Percentiles rank a stretch among this genome's conserved stretches.
phyloP scores from a whole-genome alignment of 176 grass and related monocot genomes.

The Neostapfia colusana region DNA sequence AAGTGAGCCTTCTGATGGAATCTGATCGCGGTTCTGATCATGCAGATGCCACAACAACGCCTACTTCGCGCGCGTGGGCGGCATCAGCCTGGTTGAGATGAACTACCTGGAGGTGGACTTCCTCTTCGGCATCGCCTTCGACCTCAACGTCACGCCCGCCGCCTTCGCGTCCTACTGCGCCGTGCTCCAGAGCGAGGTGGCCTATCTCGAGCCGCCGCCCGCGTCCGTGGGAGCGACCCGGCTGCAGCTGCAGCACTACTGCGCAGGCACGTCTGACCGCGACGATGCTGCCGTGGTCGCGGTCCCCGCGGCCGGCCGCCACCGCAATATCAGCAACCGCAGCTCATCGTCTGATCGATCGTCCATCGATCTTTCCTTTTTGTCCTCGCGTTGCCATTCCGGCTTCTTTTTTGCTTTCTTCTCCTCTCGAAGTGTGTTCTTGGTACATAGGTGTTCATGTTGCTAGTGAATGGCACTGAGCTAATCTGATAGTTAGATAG shows the following conservation, averaged over 20 bases:
- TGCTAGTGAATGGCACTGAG: slow-evolving; percentile 1
- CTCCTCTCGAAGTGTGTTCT: slow-evolving; percentile 9
- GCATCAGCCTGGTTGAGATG: slow-evolving; percentile 91
- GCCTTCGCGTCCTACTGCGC: slow-evolving; percentile 82
- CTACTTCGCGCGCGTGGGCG: slow-evolving; percentile 96
- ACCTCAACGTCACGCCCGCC: slow-evolving; percentile 85
- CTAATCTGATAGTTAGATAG: slow-evolving; percentile 15
- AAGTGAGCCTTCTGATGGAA: background rate
- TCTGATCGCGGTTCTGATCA: background rate
- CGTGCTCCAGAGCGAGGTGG: slow-evolving; percentile 78
- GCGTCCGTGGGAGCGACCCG: slow-evolving; percentile 30
- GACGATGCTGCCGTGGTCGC: slow-evolving; percentile 51
- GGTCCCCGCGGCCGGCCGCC: slow-evolving; percentile 1
- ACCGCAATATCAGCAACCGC: slow-evolving; percentile 53
- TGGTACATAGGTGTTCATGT: slow-evolving; percentile 50
- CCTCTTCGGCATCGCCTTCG: slow-evolving; percentile 89
- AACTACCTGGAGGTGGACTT: slow-evolving; percentile 98
- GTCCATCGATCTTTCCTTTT: background rate
- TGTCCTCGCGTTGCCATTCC: slow-evolving; percentile 22
- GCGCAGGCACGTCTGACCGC: slow-evolving; percentile 44
- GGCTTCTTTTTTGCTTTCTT: background rate
- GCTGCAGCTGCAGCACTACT: slow-evolving; percentile 41
- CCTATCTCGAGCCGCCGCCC: slow-evolving; percentile 57
- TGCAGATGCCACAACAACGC: slow-evolving; percentile 95
- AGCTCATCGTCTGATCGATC: slow-evolving; percentile 64